A percentile compares a stretch with the other conserved stretches of the same genome.
Conservation (phyloP, 176 grass and related monocot species). For the Raddia guianensis region DNA sequence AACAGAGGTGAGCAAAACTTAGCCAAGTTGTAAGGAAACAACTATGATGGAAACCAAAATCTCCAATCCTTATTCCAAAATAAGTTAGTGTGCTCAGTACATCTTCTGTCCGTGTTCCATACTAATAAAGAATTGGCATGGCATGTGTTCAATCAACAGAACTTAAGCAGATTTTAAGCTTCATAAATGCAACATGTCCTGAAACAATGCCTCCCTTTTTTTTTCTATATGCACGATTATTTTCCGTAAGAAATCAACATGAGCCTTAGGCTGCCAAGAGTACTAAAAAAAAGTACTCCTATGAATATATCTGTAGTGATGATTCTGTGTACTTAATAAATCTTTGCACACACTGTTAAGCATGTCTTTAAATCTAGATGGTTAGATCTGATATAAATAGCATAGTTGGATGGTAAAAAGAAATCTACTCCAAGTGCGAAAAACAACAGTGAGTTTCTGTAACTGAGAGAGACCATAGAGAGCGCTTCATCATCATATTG, state of each 20-base stretch:
- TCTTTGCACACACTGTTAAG: not conserved
- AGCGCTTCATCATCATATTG: constrained; percentile 75
- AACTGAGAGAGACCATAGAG: constrained; percentile 68
- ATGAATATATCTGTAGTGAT: not conserved
- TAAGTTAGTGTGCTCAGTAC: not conserved
- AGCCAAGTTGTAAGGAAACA: constrained; percentile 17
- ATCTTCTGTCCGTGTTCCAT: not conserved
- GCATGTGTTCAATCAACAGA: constrained; percentile 24
- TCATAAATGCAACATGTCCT: constrained; percentile 15
- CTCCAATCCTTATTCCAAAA: not conserved
- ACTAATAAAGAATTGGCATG: constrained; percentile 30
- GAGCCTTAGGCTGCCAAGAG: not conserved
- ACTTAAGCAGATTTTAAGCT: constrained; percentile 36
- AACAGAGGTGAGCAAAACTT: constrained; percentile 9
- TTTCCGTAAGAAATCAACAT: not conserved
- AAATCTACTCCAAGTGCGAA: not conserved
- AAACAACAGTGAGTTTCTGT: not conserved
- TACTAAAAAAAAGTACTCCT: not conserved
- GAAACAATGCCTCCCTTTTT: constrained; percentile 7
- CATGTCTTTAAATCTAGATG: constrained; percentile 15
- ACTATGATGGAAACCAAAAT: constrained; percentile 8
- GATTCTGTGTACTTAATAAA: constrained; percentile 3
- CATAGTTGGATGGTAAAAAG: not conserved
- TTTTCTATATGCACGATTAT: constrained; percentile 3
- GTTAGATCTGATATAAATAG: constrained; percentile 1